Evolutionary conservation across 306 rosid genomes (phyloP).

Genomic region (Lotus japonicus): DNA sequence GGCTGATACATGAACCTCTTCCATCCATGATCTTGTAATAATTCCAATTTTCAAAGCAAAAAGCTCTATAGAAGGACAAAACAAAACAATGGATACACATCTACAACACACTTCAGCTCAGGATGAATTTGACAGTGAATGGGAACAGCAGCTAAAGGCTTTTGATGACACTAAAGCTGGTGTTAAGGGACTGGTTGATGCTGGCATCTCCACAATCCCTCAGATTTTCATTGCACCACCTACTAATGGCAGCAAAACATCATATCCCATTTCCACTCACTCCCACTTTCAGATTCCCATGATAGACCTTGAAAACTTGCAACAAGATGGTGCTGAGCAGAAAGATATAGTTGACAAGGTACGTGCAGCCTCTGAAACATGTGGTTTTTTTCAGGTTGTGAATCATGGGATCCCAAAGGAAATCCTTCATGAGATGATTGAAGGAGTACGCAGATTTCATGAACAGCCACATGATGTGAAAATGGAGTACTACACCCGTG

Average conservation of each 20-base stretch:
- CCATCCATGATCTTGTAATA: too few relatives aligned
- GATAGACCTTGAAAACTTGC: not conserved
- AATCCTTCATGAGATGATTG: not conserved
- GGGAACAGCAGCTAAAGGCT: not conserved
- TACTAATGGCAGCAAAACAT: not conserved
- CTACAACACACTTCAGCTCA: not conserved
- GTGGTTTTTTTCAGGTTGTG: slow-evolving; percentile 16
- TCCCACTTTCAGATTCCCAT: not conserved
- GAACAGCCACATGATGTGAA: slow-evolving; percentile 3
- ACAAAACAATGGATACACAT: not conserved
- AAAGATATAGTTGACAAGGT: not conserved
- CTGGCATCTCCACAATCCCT: not conserved
- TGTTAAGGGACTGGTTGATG: slow-evolving; percentile 12
- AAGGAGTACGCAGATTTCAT: slow-evolving; percentile 4
- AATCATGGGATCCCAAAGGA: slow-evolving; percentile 13
- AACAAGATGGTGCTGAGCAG: not conserved
- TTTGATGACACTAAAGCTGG: slow-evolving; percentile 17
- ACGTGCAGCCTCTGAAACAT: not conserved
- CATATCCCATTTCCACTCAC: not conserved
- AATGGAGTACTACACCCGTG: not conserved
- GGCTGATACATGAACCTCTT: too few relatives aligned
- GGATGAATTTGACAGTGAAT: not conserved
- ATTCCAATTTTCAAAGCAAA: too few relatives aligned
- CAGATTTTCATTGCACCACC: not conserved
- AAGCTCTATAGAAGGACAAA: not conserved